Evolutionary conservation across 768 basidiomycete species (phyloP).

Genomic region (Mycena galericulata): DNA sequence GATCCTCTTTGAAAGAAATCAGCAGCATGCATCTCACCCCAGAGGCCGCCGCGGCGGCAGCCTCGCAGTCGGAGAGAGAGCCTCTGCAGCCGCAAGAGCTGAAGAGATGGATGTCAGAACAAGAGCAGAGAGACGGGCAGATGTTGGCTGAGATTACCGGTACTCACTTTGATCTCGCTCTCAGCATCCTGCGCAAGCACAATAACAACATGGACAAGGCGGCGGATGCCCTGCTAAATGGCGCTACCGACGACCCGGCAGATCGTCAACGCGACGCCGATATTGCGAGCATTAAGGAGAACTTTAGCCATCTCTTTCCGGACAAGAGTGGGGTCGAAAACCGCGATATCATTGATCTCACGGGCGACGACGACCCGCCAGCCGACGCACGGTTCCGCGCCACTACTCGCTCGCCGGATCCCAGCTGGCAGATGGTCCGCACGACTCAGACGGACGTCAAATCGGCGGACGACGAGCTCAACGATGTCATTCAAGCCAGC

Average conservation of each 20-base stretch:
- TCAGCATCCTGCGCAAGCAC: conserved; percentile 21
- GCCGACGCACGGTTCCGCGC: conserved; percentile 12
- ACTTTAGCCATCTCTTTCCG: conserved; percentile 20
- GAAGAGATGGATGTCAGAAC: conserved; percentile 18
- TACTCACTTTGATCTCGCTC: conserved; percentile 10
- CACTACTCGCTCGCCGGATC: conserved; percentile 34
- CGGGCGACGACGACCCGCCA: conserved; percentile 28
- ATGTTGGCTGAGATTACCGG: conserved; percentile 19
- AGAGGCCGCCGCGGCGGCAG: conserved; percentile 6
- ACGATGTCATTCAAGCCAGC: conserved; percentile 29
- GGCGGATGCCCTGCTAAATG: conserved; percentile 7
- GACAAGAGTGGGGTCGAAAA: not conserved
- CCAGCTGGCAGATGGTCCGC: conserved; percentile 29
- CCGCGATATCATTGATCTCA: conserved; percentile 38
- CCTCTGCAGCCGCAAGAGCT: conserved; percentile 17
- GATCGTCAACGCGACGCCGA: not conserved
- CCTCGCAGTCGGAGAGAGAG: conserved; percentile 26
- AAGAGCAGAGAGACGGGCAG: not conserved
- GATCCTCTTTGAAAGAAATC: not conserved
- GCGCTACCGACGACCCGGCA: not conserved
- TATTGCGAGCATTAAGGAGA: conserved; percentile 14
- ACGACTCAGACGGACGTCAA: conserved; percentile 5
- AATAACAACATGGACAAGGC: conserved; percentile 26
- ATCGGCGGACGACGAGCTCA: conserved; percentile 30
- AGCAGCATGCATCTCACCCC: conserved; percentile 7